Evolutionary conservation across 805 yeast genomes (phyloP), one percentile per base, ranked within the genome.

Genomic region (Pichia thaimueangensis): DNA sequence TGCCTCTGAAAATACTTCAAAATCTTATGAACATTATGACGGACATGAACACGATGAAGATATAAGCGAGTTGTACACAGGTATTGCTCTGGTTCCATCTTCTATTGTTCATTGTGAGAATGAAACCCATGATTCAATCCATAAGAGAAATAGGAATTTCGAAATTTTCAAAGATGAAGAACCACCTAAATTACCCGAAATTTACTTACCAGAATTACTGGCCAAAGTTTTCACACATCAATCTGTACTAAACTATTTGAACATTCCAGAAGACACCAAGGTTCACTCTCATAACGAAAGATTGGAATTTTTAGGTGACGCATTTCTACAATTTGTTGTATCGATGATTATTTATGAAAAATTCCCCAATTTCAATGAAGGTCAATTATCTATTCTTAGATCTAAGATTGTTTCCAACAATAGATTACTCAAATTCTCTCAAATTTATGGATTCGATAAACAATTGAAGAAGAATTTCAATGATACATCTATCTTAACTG

Each of bases 261-360:
- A 75, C 5, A 60, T 81, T 37, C 65, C 75, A 13, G 76, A 71
- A 39, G 60, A 64, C 5, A 88, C 82, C 48, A 66, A 74, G 38
- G 64, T 81, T 17, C 64, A 70, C 37, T 65, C 78, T 4, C 89
- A 86, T 54, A 86, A 91, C 59, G 97, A 89, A 67, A 70, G 96
- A 39, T 65, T 88, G 16, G 97, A 91, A 64, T 91, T 88, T 57
- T 65, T 86, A 34, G 97, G 97, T 12, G 97, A 91, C 64, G 79
- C 97, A 2, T 74, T 87, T 16, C 65, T 91, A 46, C 83, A 85
- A 56, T 76, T 73, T 45, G 66, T 81, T n/a, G 76, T 83, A 43
- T 80, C 96, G 0, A 65, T 74, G 45, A 70, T 89, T 31, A 69
- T 86, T 12, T 88, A 72, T 54, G 70, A 76, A 27, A 62, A 73